phyloP scores from a whole-genome alignment of 805 yeast genomes.

The Ogataea henricii region DNA sequence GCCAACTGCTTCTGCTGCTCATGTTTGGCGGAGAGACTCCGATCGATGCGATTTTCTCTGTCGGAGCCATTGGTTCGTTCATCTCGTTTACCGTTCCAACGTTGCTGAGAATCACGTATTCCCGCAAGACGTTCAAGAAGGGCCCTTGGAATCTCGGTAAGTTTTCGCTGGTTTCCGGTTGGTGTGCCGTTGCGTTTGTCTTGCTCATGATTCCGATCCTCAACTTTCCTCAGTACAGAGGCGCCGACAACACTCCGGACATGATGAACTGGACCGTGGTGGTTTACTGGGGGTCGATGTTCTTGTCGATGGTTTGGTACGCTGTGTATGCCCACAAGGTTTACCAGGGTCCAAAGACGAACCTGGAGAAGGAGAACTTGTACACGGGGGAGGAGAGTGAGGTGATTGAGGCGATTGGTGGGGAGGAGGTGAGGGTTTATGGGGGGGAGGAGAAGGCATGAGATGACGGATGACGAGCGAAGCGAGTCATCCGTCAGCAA shows the following conservation, averaged over 20 bases:
- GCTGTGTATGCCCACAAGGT: constrained; percentile 54
- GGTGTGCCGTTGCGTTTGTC: constrained; percentile 49
- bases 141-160: constrained; percentile 69
- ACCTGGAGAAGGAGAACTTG: constrained; percentile 41
- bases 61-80: constrained; percentile 69
- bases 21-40: constrained; percentile 66
- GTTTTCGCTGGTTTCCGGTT: constrained; percentile 48
- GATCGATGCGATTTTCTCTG: constrained; percentile 69
- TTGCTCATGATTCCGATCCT: constrained; percentile 57
- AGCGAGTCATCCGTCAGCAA: neutral
- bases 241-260: constrained; percentile 37
- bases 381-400: constrained; percentile 30
- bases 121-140: constrained; percentile 50
- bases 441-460: neutral
- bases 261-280: constrained; percentile 65
- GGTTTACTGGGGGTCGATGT: constrained; percentile 60
- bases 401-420: constrained; percentile 22
- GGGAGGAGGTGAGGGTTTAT: neutral
- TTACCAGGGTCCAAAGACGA: constrained; percentile 63
- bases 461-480: neutral
- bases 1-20: constrained; percentile 55
- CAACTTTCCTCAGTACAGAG: constrained; percentile 53
- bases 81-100: constrained; percentile 66
- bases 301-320: constrained; percentile 50
- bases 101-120: constrained; percentile 54